Base-by-base conservation (phyloP, 2,329 filamentous ascomycete genomes). In the Pseudogymnoascus sp. region DNA sequence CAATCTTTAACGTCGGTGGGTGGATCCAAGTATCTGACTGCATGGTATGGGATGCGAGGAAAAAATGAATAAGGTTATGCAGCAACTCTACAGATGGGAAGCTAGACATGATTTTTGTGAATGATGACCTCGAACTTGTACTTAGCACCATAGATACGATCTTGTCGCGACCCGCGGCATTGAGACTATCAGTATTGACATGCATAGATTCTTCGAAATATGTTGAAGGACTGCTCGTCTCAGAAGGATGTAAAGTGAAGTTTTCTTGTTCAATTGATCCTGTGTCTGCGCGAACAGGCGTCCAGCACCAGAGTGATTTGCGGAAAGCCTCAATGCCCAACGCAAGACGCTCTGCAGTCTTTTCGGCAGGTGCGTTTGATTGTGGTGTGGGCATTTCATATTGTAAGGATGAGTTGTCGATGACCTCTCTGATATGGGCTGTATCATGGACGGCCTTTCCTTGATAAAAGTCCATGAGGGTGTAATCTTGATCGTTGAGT, bases 71-170 rank as follows among this genome's bases (percentile, higher is more conserved):
- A 25, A 68, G 62, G 28, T 39, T 60, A 34, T 68, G 36, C 11
- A 68, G 61, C 3, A 70, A 57, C 16, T 68, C 65, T n/a, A 64
- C 64, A 21, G 69, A 68, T 2, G 69, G 69, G 45, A 70, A 70
- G 10, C 64, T 64, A 11, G 66, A 57, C 23, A 68, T 60, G 6
- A 69, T 62, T 23, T 54, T 28, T 8, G 61, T 34, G 14, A 64
- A 16, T 51, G 37, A 65, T 21, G 13, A 4, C 34, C 43, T 21
- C 6, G 60, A 25, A 25, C 64, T 62, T 14, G 60, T 66, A 16
- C 61, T 62, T 19, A 70, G 39, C 6, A 70, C 39, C 65, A 70
- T 68, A 14, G 68, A 67, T 37, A 70, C 10, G 16, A 70, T 67
- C 60, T 65, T 61, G 34, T 70, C 69, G 41, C 41, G 41, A 13